A percentile compares a stretch with the other conserved stretches of the same genome.
Conservation (phyloP, 495 filamentous ascomycete species). For the Pyrenula massariospora region DNA sequence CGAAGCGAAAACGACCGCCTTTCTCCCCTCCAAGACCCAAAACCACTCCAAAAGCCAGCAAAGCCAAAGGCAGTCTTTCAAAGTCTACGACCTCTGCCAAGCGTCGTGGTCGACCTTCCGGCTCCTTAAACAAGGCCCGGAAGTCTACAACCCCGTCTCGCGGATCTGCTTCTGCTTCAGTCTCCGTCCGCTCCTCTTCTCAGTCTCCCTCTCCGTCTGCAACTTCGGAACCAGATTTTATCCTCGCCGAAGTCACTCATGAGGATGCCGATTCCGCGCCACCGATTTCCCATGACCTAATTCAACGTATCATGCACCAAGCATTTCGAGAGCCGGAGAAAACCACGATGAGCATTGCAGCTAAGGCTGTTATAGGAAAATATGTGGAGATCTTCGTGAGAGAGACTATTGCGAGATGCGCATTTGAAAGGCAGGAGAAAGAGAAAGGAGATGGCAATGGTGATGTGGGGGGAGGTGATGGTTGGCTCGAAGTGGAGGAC, state of each 20-base stretch:
- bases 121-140: constrained; percentile 4
- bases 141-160: constrained; percentile 5
- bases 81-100: neutral
- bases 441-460: constrained; percentile 10
- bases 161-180: constrained; percentile 11
- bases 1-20: constrained; percentile 32
- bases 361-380: constrained; percentile 64
- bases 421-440: constrained; percentile 49
- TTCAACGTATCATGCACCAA: constrained; percentile 66
- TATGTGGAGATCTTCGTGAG: constrained; percentile 90
- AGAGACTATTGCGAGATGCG: constrained; percentile 78
- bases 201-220: constrained; percentile 11
- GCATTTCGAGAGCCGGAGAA: constrained; percentile 56
- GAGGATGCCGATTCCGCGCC: constrained; percentile 19
- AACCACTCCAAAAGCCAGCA: constrained; percentile 13
- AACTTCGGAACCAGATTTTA: constrained; percentile 28
- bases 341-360: constrained; percentile 68
- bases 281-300: constrained; percentile 59
- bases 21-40: constrained; percentile 39
- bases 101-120: constrained; percentile 6
- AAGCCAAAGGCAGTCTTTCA: constrained; percentile 14
- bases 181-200: constrained; percentile 10
- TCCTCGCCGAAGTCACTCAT: constrained; percentile 33
- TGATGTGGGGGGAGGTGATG: constrained; percentile 14
- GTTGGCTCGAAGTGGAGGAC: constrained; percentile 40